Conservation (phyloP, 352 stramenopile species). For the Phytophthora macrochlamydospora region DNA sequence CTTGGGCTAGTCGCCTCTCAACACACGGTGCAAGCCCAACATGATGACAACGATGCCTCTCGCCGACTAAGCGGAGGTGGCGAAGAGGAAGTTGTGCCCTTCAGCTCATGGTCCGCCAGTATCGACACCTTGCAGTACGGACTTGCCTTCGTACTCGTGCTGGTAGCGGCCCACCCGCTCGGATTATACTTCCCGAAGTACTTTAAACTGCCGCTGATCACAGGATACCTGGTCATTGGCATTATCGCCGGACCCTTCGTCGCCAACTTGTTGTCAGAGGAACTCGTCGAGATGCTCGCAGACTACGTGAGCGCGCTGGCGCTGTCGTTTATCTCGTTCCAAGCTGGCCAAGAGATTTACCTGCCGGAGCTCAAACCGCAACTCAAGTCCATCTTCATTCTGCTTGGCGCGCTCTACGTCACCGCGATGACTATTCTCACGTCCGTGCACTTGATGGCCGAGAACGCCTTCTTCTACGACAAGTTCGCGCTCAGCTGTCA, state of each 20-base stretch:
- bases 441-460: constrained; percentile 31
- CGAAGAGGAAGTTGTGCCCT: constrained; percentile 36
- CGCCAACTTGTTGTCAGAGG: constrained; percentile 46
- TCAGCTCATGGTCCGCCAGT: constrained; percentile 36
- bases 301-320: constrained; percentile 61
- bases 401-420: constrained; percentile 48
- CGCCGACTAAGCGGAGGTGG: constrained; percentile 18
- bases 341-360: constrained; percentile 74
- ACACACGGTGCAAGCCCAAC: neutral
- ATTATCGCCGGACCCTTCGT: constrained; percentile 64
- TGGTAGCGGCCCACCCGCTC: constrained; percentile 59
- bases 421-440: constrained; percentile 63
- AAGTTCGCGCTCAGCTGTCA: constrained; percentile 45
- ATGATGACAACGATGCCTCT: neutral
- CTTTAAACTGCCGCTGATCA: constrained; percentile 67
- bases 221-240: constrained; percentile 65
- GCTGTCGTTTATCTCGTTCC: constrained; percentile 77
- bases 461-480: constrained; percentile 60
- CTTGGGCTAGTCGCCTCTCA: constrained; percentile 8
- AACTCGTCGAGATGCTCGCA: constrained; percentile 47
- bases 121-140: constrained; percentile 49
- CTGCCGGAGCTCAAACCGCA: constrained; percentile 59
- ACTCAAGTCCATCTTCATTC: constrained; percentile 58
- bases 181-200: constrained; percentile 62
- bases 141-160: constrained; percentile 62